Base-by-base conservation (phyloP, 805 yeast genomes). In the Sungouiella blattae region DNA sequence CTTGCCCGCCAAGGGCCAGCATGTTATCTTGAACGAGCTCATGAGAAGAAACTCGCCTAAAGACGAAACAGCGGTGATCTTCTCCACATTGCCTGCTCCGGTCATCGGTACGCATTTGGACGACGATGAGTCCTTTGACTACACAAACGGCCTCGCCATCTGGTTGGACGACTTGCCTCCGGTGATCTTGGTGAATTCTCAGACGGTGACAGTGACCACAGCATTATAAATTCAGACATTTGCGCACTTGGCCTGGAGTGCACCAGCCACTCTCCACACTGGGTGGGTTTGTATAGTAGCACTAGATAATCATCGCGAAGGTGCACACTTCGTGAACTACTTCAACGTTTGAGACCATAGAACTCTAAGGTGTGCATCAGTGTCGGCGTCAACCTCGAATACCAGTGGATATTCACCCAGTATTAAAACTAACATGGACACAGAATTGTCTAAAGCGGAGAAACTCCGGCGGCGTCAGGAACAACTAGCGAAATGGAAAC, bases 191-290 rank as follows among this genome's bases (percentile, higher is more conserved):
- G 72, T 93, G 36, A 91, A 93, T 53, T 87, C 97, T 0, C 95
- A 87, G 63, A 83, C 95, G 0, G 88, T 93, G 71, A 93, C 98
- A 0, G 98, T 91, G 2, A 91, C 98, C 0, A 89, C 97, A 5
- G 93, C 95, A 22, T 65, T 91, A 43, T 89, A 63, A 30, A n/a
- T 17, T n/a, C n/a, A n/a, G n/a, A n/a, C n/a, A n/a, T n/a, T n/a
- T n/a, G n/a, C n/a, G n/a, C n/a, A n/a, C n/a, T n/a, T n/a, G n/a
- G n/a, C n/a, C n/a, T n/a, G n/a, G n/a, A n/a, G n/a, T n/a, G n/a
- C n/a, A n/a, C n/a, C n/a, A n/a, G n/a, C n/a, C n/a, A n/a, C n/a
- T n/a, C n/a, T n/a, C n/a, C n/a, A n/a, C n/a, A n/a, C n/a, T n/a
- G n/a, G n/a, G n/a, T n/a, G n/a, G n/a, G n/a, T n/a, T n/a, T n/a